Evolutionary conservation across 2,329 filamentous ascomycete species (phyloP), one percentile per base, ranked within the genome.

Genomic region (Fusarium sp.): DNA sequence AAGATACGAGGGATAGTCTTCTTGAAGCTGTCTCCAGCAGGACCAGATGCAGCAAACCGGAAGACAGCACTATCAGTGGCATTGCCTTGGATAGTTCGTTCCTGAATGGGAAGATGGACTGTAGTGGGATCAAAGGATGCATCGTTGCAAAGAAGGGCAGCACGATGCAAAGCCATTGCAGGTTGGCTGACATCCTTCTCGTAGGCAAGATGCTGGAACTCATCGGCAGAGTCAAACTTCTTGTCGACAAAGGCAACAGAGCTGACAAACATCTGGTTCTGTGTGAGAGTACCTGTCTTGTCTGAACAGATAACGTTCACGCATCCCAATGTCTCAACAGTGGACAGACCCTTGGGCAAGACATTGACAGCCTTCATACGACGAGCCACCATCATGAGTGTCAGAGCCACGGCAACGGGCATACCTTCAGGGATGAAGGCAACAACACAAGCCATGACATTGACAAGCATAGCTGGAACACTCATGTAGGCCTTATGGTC

Each of bases 191-290:
- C 34, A 1, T 72, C 48, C 0, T 17, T 31, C 0, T 43, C 43
- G 1, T 71, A 60, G 4, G 54, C n/a, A 0, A 59, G 7, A 14
- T 33, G 55, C 7, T 76, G 68, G 7, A 79, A 72, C 10, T 77
- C 75, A 7, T 72, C 69, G 0, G 76, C 58, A 14, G 73, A 71
- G 18, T 77, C 62, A 6, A 77, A 66, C 9, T 54, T 17, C 40
- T 76, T 68, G 36, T 81, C 80, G 11, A 81, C 72, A 49, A 82
- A 81, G 1, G 78, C 75, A 3, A 78, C 76, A 1, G 78, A 79
- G 51, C 74, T 80, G 38, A 84, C 81, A 24, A 77, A 76, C 83
- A 85, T 85, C 57, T 80, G 77, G 48, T 83, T 83, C 61, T 84
- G 78, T 0, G 81, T 83, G 14, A 82, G 63, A 0, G 81, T 83